Base-by-base conservation (phyloP, 768 basidiomycete species). In the Auricularia sp. region DNA sequence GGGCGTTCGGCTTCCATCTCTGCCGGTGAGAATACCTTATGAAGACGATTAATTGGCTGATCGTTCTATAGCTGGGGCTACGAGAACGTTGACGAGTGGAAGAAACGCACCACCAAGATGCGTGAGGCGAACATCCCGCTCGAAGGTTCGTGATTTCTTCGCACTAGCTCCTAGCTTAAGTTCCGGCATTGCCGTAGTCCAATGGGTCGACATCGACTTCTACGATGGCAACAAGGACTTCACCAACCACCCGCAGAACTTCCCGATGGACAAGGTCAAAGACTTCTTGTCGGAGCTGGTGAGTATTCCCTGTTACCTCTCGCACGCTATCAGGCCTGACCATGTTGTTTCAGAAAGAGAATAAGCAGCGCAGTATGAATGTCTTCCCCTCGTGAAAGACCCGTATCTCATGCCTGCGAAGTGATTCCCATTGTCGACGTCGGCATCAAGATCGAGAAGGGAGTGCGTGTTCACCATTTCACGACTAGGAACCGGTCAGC, bases 1-100 rank as follows among this genome's bases (percentile, higher is more conserved):
- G 88, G 87, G 84, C 83, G 3, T 88, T 91, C 70, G 89, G 90
- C 6, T 89, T 89, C 77, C 89, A 92, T 66, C 79, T 89, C 68
- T 88, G 87, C 71, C 82, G 83, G 79, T 85, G 70, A 67, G 71
- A 29, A 33, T 3, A 54, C 29, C 36, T 12, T 58, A 21, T 34
- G 34, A 18, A 29, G 8, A 34, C 18, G 29, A 12, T 71, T 72
- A 61, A 66, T 71, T 4, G 74, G 71, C 21, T 39, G 34, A 23
- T 18, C 10, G 6, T 51, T 8, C 11, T 18, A 18, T 51, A 80
- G 81, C 65, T 85, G 80, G 80, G 83, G 83, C 3, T 83, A 81
- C 65, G 64, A 69, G 33, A 77, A 82, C 67, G 68, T 90, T n/a
- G 80, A 77, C 62, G 85, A 87, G 67, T 84, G 84, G 10, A 77